Evolutionary conservation across 1,284 basidiomycete species (phyloP), one percentile per base, ranked within the genome.

Genomic region (Kalmanozyma brasiliensis): DNA sequence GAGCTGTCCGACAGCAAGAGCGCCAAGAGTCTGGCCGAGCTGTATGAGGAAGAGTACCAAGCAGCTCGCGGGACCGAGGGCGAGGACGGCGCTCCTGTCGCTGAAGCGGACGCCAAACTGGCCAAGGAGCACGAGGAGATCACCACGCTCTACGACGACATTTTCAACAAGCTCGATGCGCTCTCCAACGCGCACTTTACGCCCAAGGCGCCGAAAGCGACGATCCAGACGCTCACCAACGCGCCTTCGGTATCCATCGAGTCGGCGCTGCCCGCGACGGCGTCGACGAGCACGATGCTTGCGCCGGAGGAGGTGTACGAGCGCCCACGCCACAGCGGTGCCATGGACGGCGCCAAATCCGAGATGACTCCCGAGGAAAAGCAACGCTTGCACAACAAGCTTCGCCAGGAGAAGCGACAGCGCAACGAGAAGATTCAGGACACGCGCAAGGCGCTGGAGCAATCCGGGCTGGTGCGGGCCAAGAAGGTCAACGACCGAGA

Each of bases 111-210:
- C 74, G 92, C 89, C 22, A 94, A 93, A 83, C 85, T 98, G 24
- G 86, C 87, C 76, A 90, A 92, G 80, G 92, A 96, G 82, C 95
- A 97, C 80, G 87, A 90, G 16, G 92, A 92, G 81, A 89, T 98
- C 49, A 89, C 90, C 58, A 84, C 85, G 44, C 76, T 91, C 10
- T 97, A 94, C 90, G 91, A 93, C 58, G 87, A 87, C 40, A 89
- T 99, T 36, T 93, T 90, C 68, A 86, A 87, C 62, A 97, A 96
- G 83, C 86, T 98, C 26, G 95, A 98, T 83, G 93, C 94, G 8
- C 85, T 98, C 37, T 92, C 90, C 81, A 97, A 96, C 80, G 90
- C 94, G 3, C 93, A 98, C 84, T 98, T 94, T 82, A 91, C 92
- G 6, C 96, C 96, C 4, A 97, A 97, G 83, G 89, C 90, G 80